These are phyloP conservation scores for Leccinum subtestaceum DNA, from an alignment of 768 basidiomycete genomes.

Conservation along the genomic window DNA sequence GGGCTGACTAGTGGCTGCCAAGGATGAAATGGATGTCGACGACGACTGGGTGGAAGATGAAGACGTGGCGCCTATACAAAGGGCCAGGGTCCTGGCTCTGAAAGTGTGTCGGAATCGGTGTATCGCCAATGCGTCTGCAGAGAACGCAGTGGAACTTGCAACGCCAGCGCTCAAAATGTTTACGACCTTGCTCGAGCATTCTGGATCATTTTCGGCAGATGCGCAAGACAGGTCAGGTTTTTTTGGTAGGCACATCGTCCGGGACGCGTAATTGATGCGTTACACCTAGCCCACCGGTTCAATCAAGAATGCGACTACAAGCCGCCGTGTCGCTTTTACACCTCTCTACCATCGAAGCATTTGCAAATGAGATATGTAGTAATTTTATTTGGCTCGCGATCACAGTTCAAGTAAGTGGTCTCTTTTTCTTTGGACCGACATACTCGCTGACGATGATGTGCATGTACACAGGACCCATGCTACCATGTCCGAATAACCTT, in stretches of 20 bases:
- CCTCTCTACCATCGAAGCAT: conserved; percentile 58
- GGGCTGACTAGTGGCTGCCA: conserved; percentile 2
- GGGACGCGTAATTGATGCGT: conserved; percentile 12
- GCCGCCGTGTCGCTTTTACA: conserved; percentile 81
- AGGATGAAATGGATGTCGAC: conserved; percentile 59
- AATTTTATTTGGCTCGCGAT: conserved; percentile 71
- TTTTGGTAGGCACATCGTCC: neutral
- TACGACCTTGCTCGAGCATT: conserved; percentile 62
- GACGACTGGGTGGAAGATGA: conserved; percentile 79
- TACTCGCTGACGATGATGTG: conserved; percentile 1
- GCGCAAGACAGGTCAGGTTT: conserved; percentile 46
- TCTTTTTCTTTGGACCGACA: neutral
- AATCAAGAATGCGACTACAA: conserved; percentile 78
- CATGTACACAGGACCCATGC: conserved; percentile 66
- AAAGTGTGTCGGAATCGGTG: conserved; percentile 83
- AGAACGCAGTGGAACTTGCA: conserved; percentile 62
- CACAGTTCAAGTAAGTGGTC: conserved; percentile 61
- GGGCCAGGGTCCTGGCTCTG: conserved; percentile 70
- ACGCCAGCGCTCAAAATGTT: conserved; percentile 78
- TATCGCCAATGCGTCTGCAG: conserved; percentile 59
- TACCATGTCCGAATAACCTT: conserved; percentile 82
- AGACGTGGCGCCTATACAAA: conserved; percentile 53
- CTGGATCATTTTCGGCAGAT: conserved; percentile 63
- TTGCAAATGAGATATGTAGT: conserved; percentile 51
- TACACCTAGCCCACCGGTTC: conserved; percentile 50